Conservation (phyloP, 2,329 filamentous ascomycete genomes). For the Alternaria solani region DNA sequence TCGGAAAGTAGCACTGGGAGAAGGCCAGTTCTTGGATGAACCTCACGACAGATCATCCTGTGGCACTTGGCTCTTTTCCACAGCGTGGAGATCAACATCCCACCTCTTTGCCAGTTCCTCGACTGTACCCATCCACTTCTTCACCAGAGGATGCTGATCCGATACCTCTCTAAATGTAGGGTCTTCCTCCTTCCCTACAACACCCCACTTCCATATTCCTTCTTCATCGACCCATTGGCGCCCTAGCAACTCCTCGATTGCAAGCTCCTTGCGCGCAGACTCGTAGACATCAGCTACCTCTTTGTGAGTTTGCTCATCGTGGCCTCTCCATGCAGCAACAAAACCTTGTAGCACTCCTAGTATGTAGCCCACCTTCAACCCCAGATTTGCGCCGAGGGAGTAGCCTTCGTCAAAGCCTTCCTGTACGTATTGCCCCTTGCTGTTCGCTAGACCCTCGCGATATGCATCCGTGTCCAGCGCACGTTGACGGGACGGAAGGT, state of each 20-base stretch:
- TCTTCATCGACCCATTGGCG: conserved; percentile 72
- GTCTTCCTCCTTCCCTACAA: conserved; percentile 51
- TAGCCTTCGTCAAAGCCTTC: conserved; percentile 92
- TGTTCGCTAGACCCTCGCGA: conserved; percentile 80
- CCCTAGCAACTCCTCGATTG: conserved; percentile 69
- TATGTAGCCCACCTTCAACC: conserved; percentile 75
- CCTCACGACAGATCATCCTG: conserved; percentile 42
- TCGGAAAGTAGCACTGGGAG: background rate
- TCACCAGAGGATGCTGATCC: conserved; percentile 70
- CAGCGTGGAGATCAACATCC: conserved; percentile 50
- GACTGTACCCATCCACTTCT: conserved; percentile 65
- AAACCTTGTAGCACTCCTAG: conserved; percentile 82
- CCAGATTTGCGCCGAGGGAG: conserved; percentile 80
- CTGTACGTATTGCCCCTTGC: conserved; percentile 81
- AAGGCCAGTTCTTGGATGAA: background rate
- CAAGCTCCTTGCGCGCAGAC: conserved; percentile 66
- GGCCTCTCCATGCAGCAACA: conserved; percentile 55
- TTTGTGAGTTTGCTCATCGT: conserved; percentile 34
- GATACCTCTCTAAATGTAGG: conserved; percentile 60
- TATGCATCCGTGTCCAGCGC: conserved; percentile 88
- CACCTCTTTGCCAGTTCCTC: conserved; percentile 54
- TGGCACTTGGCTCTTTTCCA: conserved; percentile 47
- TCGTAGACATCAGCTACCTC: conserved; percentile 45
- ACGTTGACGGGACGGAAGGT: conserved; percentile 76
- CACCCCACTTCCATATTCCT: conserved; percentile 74